These are phyloP conservation scores for Tympanopsis confertula DNA, from an alignment of 2,329 filamentous ascomycete species.

Conservation along the genomic window DNA sequence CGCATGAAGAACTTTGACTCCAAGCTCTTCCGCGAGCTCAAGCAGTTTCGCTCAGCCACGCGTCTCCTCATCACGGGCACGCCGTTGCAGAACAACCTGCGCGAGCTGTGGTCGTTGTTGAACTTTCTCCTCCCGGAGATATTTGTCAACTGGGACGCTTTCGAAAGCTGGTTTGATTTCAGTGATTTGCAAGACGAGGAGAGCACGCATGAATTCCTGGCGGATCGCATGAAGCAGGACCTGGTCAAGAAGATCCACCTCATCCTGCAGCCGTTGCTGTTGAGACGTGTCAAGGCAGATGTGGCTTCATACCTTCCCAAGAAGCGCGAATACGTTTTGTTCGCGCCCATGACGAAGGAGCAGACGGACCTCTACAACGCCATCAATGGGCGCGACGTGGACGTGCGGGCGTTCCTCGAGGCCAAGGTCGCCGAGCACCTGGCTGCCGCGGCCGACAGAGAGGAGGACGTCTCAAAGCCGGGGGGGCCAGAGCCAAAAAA, in stretches of 20 bases:
- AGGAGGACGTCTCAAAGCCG: slow-evolving; percentile 12
- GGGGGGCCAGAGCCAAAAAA: neutral
- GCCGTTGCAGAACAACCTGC: slow-evolving; percentile 87
- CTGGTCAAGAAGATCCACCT: slow-evolving; percentile 82
- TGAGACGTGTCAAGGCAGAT: slow-evolving; percentile 83
- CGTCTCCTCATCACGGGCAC: slow-evolving; percentile 89
- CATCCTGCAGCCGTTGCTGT: slow-evolving; percentile 79
- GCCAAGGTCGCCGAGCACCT: slow-evolving; percentile 63
- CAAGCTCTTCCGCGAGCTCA: slow-evolving; percentile 75
- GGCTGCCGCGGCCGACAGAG: slow-evolving; percentile 34
- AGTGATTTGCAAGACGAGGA: slow-evolving; percentile 78
- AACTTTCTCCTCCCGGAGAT: slow-evolving; percentile 89
- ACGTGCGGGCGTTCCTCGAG: slow-evolving; percentile 68
- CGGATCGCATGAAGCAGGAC: slow-evolving; percentile 66
- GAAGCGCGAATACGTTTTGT: slow-evolving; percentile 92
- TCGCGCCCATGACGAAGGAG: slow-evolving; percentile 79
- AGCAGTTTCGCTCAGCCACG: slow-evolving; percentile 81
- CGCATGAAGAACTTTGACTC: slow-evolving; percentile 96
- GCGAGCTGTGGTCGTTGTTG: slow-evolving; percentile 86
- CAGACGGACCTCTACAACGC: slow-evolving; percentile 80
- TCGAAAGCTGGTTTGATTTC: slow-evolving; percentile 96
- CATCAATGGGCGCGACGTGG: slow-evolving; percentile 41
- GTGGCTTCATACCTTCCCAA: slow-evolving; percentile 82
- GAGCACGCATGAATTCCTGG: slow-evolving; percentile 66
- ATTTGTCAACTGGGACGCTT: slow-evolving; percentile 85